Base-by-base conservation (phyloP, 2,329 filamentous ascomycete species). In the Alternaria sp. region DNA sequence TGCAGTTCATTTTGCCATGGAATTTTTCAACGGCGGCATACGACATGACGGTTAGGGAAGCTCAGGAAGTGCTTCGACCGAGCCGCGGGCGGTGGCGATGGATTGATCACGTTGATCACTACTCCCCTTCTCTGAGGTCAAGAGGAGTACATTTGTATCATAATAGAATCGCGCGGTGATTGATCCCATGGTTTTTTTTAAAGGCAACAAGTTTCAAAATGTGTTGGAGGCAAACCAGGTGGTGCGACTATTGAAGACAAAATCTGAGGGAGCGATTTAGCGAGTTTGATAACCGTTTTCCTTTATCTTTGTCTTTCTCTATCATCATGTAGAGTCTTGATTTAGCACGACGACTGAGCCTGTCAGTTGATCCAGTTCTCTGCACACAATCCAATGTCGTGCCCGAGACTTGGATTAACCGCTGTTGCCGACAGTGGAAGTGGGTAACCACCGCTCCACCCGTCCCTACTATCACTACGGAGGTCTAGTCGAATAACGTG, bases 151-250 rank as follows among this genome's bases (percentile, higher is more conserved):
- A 50, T 55, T 58, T 58, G 56, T 58, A 58, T 55, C 51, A 58
- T 58, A 58, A 42, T 58, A 58, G 51, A 58, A 29, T 51, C 49
- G 45, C 44, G 45, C 37, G 39, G 55, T 42, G 55, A 54, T 54
- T 54, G 37, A 52, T 52, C 37, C 42, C 26, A 24, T 39, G 50
- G 36, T 8, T 33, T 45, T 28, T 28, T 11, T 21, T 14, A 48
- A 34, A 26, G 44, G 44, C 44, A 48, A 34, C 44, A 24, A 36
- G 29, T 33, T 31, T 48, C 31, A 48, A 48, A 48, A 34, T 48
- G 44, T 48, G 31, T 48, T 36, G 44, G 29, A 48, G 29, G 31
- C 44, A 36, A 34, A 48, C n/a, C 24, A 45, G 49, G 46, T 56
- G 46, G 54, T 17, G 31, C 13, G 39, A 42, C 40, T 42, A 14